Evolutionary conservation across 208 protist species (phyloP), one percentile per base, ranked within the genome.

Genomic region (Tritrichomonas foetus): DNA sequence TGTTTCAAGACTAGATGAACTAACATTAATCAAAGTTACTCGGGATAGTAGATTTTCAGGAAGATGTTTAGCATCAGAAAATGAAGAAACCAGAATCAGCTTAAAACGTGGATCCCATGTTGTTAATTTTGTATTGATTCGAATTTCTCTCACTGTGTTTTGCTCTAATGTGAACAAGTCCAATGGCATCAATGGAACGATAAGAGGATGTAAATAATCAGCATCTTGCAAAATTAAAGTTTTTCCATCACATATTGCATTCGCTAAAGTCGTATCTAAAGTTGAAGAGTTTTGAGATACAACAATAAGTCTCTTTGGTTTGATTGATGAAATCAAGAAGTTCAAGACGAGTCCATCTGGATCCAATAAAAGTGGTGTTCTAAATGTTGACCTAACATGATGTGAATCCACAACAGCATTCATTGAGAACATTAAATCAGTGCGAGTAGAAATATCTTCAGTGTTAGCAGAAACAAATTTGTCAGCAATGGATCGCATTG

Each of bases 41-140:
- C 78, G 33, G 14, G 78, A 89, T 39, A 44, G 33, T 27, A 89
- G 16, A 16, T 30, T 33, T 1, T 61, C 47, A 27, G 78, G 78
- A 39, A 89, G 3, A 20, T 61, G 5, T 39, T 53, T 57, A 36
- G 57, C 30, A 55, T 5, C 13, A 22, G 41, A 57, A n/a, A 30
- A n/a, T 61, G 41, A 33, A 57, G 78, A 53, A n/a, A 61, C 78
- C 8, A 89, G 16, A 57, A 89, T 89, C 20, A 89, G n/a, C 47
- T 89, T 89, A 49, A 89, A 89, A 22, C 41, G 33, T 22, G 78
- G 78, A 89, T 89, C 47, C 78, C 78, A 89, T 39, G 33, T 25
- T 30, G 44, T 47, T 9, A 89, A 16, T 57, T 89, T 89, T 39
- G 78, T 53, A 39, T 33, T 33, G 36, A 89, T 89, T n/a, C 41